phyloP scores from a whole-genome alignment of 225 moss, liverwort and hornwort species.

The Rhytidiadelphus loreus region DNA sequence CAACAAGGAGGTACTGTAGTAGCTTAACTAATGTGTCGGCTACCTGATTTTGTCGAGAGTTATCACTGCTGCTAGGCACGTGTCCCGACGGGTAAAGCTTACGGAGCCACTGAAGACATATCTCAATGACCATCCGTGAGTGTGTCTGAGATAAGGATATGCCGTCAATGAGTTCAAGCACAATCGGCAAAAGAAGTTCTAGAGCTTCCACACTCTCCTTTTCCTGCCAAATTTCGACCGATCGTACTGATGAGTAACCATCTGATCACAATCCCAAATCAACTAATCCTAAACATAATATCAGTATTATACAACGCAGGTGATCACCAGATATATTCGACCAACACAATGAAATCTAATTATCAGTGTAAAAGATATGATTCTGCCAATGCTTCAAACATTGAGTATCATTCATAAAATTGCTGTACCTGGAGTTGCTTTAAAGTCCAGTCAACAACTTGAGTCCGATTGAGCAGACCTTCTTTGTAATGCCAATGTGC shows the following conservation, averaged over 20 bases:
- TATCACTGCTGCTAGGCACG: constrained; percentile 29
- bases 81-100: constrained; percentile 62
- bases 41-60: constrained; percentile 34
- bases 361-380: background rate
- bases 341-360: background rate
- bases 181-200: constrained; percentile 70
- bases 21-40: constrained; percentile 68
- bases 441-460: constrained; percentile 92
- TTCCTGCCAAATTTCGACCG: constrained; percentile 44
- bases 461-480: constrained; percentile 77
- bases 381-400: background rate
- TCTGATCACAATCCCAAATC: background rate
- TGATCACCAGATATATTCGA: background rate
- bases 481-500: constrained; percentile 93
- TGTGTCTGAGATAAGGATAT: constrained; percentile 83
- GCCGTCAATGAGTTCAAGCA: constrained; percentile 74
- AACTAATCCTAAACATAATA: background rate
- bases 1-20: constrained; percentile 67
- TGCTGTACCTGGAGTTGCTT: constrained; percentile 73
- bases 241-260: background rate
- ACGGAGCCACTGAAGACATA: constrained; percentile 71
- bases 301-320: background rate
- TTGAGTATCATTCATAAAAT: background rate
- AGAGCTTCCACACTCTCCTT: constrained; percentile 76
- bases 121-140: constrained; percentile 61